phyloP scores from a whole-genome alignment of 2,329 filamentous ascomycete species.

The Coleophoma cylindrospora region DNA sequence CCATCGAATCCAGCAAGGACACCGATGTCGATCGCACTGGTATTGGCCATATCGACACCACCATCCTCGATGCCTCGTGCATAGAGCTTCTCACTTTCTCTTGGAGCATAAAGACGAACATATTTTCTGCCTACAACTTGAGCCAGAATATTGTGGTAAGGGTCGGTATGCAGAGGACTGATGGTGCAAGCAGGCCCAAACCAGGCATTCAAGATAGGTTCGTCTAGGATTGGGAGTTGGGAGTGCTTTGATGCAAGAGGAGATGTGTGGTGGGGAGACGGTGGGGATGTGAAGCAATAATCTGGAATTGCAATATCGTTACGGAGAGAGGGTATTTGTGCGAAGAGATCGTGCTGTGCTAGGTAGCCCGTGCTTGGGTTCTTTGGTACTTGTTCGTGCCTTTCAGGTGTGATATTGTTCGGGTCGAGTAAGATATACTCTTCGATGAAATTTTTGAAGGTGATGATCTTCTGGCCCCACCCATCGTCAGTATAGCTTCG shows the following conservation, averaged over 20 bases:
- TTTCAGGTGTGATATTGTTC: not conserved
- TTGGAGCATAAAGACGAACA: constrained; percentile 77
- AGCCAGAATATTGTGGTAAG: constrained; percentile 86
- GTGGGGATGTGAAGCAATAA: constrained; percentile 72
- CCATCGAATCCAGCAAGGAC: constrained; percentile 58
- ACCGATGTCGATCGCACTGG: constrained; percentile 73
- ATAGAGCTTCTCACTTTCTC: constrained; percentile 50
- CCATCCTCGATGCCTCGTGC: constrained; percentile 55
- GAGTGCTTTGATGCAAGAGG: constrained; percentile 35
- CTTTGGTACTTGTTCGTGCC: not conserved
- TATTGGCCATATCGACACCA: constrained; percentile 90
- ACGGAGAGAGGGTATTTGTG: constrained; percentile 72
- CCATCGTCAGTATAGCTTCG: constrained; percentile 79
- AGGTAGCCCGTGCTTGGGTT: constrained; percentile 65
- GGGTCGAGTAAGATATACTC: constrained; percentile 15
- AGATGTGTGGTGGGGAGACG: constrained; percentile 43
- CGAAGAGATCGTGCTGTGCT: constrained; percentile 84
- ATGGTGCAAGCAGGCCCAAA: constrained; percentile 85
- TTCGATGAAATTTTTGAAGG: constrained; percentile 66
- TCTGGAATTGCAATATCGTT: constrained; percentile 78
- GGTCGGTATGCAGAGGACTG: constrained; percentile 89
- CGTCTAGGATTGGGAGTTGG: constrained; percentile 37
- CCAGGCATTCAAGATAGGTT: constrained; percentile 83
- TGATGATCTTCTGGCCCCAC: constrained; percentile 79
- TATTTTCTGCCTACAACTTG: constrained; percentile 92